Percentiles rank a stretch among this genome's conserved stretches.
phyloP scores from a whole-genome alignment of 73 alveolate genomes.

The Paramecium pentaurelia region DNA sequence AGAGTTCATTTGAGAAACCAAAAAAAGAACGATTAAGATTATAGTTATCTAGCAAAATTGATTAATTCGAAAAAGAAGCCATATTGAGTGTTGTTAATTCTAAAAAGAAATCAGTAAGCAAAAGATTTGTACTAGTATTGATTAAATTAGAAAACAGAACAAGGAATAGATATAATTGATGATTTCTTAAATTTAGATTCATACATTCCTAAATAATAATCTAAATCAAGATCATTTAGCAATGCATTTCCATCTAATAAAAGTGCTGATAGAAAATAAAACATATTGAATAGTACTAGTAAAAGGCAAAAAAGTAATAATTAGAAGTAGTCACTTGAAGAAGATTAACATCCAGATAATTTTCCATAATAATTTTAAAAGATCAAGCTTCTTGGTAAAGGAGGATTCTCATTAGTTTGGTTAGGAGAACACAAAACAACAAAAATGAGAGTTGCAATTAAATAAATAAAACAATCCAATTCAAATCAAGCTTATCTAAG shows the following conservation, averaged over 20 bases:
- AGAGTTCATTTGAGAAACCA: neutral
- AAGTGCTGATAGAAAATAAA: neutral
- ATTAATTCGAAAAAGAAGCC: neutral
- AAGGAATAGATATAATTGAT: neutral
- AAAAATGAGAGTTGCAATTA: slow-evolving; percentile 48
- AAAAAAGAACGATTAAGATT: neutral
- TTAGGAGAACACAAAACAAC: slow-evolving; percentile 56
- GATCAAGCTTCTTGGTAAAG: slow-evolving; percentile 52
- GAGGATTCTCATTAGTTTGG: slow-evolving; percentile 61
- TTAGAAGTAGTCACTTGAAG: neutral
- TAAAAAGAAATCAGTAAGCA: neutral
- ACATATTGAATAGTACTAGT: neutral
- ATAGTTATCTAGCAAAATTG: neutral
- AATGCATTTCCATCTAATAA: neutral
- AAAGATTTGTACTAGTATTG: neutral
- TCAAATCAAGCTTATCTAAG: slow-evolving; percentile 55
- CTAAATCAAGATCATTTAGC: neutral
- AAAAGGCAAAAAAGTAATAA: neutral
- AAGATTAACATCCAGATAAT: neutral
- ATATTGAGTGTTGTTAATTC: neutral
- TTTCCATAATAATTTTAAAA: slow-evolving; percentile 40
- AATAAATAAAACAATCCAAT: slow-evolving; percentile 22
- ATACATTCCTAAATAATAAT: neutral
- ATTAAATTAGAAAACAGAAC: neutral
- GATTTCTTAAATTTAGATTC: neutral